Conservation (phyloP, 1,284 basidiomycete genomes). For the Sporisorium iseilematis-ciliati region DNA sequence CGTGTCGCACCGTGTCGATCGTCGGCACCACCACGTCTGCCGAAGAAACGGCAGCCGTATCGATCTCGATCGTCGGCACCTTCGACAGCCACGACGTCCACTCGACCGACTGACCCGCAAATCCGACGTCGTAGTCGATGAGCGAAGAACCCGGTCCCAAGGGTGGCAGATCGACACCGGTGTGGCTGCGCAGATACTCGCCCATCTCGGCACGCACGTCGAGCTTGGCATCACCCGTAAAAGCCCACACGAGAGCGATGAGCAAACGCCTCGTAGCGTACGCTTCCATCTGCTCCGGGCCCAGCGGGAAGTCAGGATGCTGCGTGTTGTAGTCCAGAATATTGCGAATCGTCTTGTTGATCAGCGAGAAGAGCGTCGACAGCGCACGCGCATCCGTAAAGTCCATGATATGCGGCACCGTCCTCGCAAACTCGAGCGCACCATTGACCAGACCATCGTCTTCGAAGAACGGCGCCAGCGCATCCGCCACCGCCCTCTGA, state of each 20-base stretch:
- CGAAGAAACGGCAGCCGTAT: conserved; percentile 93
- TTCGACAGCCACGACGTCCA: conserved; percentile 87
- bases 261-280: conserved; percentile 92
- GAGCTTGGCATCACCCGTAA: conserved; percentile 93
- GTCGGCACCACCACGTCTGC: conserved; percentile 98
- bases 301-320: conserved; percentile 93
- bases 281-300: conserved; percentile 84
- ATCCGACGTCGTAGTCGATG: conserved; percentile 89
- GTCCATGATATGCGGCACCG: conserved; percentile 97
- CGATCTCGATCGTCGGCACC: conserved; percentile 95
- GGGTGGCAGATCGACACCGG: conserved; percentile 89
- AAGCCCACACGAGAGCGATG: conserved; percentile 95
- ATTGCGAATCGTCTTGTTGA: conserved; percentile 95
- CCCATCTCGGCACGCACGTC: conserved; percentile 91
- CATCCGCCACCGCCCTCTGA: conserved; percentile 81
- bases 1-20: conserved; percentile 97
- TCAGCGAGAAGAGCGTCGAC: conserved; percentile 93
- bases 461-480: conserved; percentile 74
- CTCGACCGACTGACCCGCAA: conserved; percentile 71
- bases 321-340: conserved; percentile 94
- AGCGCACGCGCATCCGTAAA: conserved; percentile 92
- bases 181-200: conserved; percentile 84
- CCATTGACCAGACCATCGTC: conserved; percentile 80
- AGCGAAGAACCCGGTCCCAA: conserved; percentile 80
- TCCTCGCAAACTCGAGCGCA: conserved; percentile 82